phyloP scores from a whole-genome alignment of 768 basidiomycete species.

The Epithele typhae region DNA sequence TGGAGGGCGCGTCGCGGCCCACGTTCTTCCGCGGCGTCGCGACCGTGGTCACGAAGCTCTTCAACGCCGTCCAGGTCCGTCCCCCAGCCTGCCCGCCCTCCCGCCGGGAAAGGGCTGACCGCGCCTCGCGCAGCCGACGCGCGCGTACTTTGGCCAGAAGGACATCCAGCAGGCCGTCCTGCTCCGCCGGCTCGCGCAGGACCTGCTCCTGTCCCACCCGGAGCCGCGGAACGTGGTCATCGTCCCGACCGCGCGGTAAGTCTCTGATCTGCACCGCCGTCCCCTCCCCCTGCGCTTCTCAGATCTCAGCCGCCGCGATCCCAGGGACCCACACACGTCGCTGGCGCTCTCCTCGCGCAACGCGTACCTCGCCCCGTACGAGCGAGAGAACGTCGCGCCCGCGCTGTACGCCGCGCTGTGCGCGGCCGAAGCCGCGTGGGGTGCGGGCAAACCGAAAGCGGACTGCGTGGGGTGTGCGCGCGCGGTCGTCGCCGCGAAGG shows the following conservation, averaged over 20 bases:
- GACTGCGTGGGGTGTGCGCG: conserved; percentile 44
- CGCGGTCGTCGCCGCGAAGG: conserved; percentile 32
- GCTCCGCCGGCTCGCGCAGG: conserved; percentile 69
- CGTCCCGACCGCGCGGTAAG: conserved; percentile 71
- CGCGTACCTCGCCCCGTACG: conserved; percentile 64
- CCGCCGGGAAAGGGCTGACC: background rate
- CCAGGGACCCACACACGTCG: conserved; percentile 44
- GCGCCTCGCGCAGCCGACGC: conserved; percentile 62
- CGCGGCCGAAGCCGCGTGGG: conserved; percentile 55
- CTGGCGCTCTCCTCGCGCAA: conserved; percentile 93
- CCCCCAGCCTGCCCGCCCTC: background rate
- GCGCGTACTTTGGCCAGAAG: conserved; percentile 95
- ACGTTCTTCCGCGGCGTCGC: conserved; percentile 95
- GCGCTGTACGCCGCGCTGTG: conserved; percentile 67
- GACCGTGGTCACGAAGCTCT: conserved; percentile 91
- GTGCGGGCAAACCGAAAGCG: conserved; percentile 41
- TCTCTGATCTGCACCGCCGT: background rate
- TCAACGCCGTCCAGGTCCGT: conserved; percentile 84
- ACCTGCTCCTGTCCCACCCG: conserved; percentile 81
- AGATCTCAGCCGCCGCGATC: background rate
- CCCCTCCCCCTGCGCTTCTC: background rate
- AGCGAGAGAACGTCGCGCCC: conserved; percentile 58
- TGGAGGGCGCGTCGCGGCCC: conserved; percentile 88
- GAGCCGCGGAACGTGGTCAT: conserved; percentile 73
- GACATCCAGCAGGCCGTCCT: conserved; percentile 96